Conservation (phyloP, 73 alveolate species). For the Paramecium primaurelia region DNA sequence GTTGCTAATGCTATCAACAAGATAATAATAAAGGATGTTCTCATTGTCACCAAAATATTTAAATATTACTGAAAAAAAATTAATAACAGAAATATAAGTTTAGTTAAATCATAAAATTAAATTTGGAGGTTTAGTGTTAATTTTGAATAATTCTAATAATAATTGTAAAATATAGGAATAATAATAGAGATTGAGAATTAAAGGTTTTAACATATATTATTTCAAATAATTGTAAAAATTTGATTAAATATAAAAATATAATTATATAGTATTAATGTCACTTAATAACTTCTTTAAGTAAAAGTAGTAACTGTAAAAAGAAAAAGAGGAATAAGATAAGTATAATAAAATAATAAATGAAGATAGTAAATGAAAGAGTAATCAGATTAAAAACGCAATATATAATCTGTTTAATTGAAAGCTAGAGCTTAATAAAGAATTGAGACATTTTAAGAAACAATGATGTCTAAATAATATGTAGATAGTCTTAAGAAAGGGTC, state of each 20-base stretch:
- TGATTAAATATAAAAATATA: background rate
- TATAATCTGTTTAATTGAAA: slow-evolving; percentile 27
- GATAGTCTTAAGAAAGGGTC: background rate
- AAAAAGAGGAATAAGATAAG: background rate
- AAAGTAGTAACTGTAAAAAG: background rate
- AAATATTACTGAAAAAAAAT: background rate
- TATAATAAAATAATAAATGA: background rate
- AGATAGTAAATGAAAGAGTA: background rate
- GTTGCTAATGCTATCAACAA: background rate
- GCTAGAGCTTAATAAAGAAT: background rate
- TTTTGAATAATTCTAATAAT: no score
- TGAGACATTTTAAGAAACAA: background rate
- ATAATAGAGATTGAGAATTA: background rate
- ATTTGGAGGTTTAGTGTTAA: background rate
- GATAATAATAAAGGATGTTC: background rate
- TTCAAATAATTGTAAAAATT: background rate
- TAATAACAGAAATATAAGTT: background rate
- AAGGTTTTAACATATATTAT: background rate
- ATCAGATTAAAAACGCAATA: background rate
- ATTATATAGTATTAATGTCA: background rate
- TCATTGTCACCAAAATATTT: background rate
- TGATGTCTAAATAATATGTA: background rate
- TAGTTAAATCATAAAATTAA: no score
- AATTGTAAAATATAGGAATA: no score
- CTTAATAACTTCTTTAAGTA: slow-evolving; percentile 45